Evolutionary conservation across 2,329 filamentous ascomycete genomes (phyloP).

Genomic region (Epichloe sylvatica): DNA sequence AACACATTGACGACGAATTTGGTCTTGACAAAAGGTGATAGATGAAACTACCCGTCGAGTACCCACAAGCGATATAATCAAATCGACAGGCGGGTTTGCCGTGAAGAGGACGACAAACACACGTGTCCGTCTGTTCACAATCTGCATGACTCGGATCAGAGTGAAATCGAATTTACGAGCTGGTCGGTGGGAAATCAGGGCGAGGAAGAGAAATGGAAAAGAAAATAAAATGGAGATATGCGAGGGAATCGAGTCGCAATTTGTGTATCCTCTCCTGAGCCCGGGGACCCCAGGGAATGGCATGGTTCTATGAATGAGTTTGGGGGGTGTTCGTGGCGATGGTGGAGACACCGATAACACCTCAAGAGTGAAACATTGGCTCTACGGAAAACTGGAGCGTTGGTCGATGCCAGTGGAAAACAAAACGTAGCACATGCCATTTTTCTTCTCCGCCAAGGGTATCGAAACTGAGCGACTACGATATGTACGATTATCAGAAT

Average conservation of each 20-base stretch:
- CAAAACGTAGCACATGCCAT: background rate
- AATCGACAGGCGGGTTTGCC: background rate
- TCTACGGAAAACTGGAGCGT: too few species aligned
- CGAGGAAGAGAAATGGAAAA: background rate
- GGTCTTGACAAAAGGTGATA: conserved; percentile 24
- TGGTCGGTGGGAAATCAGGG: background rate
- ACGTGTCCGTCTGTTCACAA: background rate
- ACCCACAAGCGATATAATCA: background rate
- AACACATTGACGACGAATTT: conserved; percentile 10
- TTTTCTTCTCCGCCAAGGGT: background rate
- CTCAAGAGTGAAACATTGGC: background rate
- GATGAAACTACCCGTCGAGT: conserved; percentile 13
- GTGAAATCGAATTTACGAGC: background rate
- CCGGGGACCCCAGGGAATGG: background rate
- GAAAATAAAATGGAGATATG: too few species aligned
- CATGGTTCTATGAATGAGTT: background rate
- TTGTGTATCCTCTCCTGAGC: background rate
- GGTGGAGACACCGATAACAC: background rate
- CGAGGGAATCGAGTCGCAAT: background rate
- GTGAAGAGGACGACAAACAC: background rate
- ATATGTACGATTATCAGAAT: conserved; percentile 12
- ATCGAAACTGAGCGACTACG: conserved; percentile 2
- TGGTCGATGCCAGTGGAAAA: background rate
- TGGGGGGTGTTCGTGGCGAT: background rate
- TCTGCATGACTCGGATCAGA: background rate